Evolutionary conservation across 2,329 filamentous ascomycete genomes (phyloP), one percentile per base, ranked within the genome.

Genomic region (Tolypocladium amazonense): DNA sequence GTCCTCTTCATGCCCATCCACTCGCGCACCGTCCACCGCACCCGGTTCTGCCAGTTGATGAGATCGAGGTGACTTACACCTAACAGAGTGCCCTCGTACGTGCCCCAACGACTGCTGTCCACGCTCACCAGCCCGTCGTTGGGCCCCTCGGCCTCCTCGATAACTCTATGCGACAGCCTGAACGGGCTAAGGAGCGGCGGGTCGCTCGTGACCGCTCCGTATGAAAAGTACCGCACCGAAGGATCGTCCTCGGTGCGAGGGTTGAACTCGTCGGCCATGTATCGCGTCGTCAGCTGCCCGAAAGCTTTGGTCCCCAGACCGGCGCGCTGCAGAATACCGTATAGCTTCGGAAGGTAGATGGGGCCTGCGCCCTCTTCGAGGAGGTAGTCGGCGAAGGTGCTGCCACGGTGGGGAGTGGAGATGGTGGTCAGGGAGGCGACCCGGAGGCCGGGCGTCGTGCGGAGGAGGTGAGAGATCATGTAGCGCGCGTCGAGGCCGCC

Each of bases 111-210:
- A 54, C 82, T 81, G 66, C 84, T 87, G 57, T 76, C 72, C 14
- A 88, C 83, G 68, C 83, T 91, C 15, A 88, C 85, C n/a, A 88
- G 73, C 1, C 85, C 85, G 65, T 88, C 85, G 64, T 88, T 88
- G 20, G 81, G 76, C 0, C 85, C 85, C 66, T 88, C 85, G 0
- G 67, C 66, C 43, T 73, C 70, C 14, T 73, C 65, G 27, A 88
- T 74, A 12, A 87, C 72, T 2, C 69, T 65, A 63, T 83, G 77
- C 3, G 84, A 79, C 53, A 75, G 71, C 7, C 81, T 76, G 65
- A 88, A 87, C 2, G 81, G 81, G 77, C 87, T 91, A 76, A 78
- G 85, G 67, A 82, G 83, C 78, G 77, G 89, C 25, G 68, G 73
- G 20, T 65, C 62, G 30, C 74, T 68, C 55, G 79, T 75, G 56